Conservation (phyloP, 495 filamentous ascomycete genomes). For the Darksidea phi region DNA sequence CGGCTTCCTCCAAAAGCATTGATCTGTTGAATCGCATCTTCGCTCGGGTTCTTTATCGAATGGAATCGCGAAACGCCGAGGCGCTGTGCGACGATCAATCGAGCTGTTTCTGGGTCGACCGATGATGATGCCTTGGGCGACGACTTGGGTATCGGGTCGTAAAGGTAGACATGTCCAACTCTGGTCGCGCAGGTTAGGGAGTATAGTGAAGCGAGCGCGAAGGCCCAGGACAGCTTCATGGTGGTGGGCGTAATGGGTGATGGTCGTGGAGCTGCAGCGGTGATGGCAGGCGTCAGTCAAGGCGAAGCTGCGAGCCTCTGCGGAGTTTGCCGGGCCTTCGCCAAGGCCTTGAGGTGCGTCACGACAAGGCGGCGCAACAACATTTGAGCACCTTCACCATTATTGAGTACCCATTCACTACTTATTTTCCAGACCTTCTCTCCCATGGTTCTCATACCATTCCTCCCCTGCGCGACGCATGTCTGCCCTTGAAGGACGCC, state of each 20-base stretch:
- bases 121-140: slow-evolving; percentile 12
- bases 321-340: slow-evolving; percentile 5
- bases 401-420: background rate
- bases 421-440: background rate
- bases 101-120: slow-evolving; percentile 49
- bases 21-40: slow-evolving; percentile 49
- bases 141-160: slow-evolving; percentile 28
- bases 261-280: slow-evolving; percentile 17
- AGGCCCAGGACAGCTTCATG: slow-evolving; percentile 36
- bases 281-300: slow-evolving; percentile 23
- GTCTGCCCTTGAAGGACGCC: background rate
- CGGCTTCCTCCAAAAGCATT: slow-evolving; percentile 51
- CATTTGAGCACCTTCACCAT: background rate
- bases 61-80: slow-evolving; percentile 54
- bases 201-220: slow-evolving; percentile 25
- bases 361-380: no score
- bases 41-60: slow-evolving; percentile 47
- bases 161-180: slow-evolving; percentile 36
- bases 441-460: background rate
- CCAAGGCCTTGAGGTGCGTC: no score
- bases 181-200: slow-evolving; percentile 18
- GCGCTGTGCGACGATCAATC: slow-evolving; percentile 56
- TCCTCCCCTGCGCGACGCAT: background rate
- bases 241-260: slow-evolving; percentile 6
- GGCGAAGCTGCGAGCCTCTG: background rate